phyloP scores from a whole-genome alignment of 2,329 filamentous ascomycete genomes.

The Gaeumannomyces sp. region DNA sequence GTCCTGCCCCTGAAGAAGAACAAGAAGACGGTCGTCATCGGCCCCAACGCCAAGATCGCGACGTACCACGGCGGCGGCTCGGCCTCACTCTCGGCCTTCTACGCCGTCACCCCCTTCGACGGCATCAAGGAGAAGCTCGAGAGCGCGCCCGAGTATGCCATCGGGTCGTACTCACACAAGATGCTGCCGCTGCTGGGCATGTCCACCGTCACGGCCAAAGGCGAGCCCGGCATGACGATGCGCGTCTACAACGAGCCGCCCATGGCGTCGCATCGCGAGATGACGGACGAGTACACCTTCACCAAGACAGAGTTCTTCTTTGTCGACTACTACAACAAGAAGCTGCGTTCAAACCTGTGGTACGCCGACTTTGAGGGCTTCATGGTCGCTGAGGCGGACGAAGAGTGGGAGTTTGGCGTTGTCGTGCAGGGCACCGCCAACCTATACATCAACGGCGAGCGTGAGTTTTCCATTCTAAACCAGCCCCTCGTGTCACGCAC shows the following conservation, averaged over 20 bases:
- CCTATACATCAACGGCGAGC: conserved; percentile 54
- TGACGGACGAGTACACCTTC: conserved; percentile 44
- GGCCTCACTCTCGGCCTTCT: conserved; percentile 54
- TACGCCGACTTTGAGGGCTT: conserved; percentile 57
- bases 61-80: conserved; percentile 61
- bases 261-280: conserved; percentile 35
- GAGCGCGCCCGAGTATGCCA: conserved; percentile 41
- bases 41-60: conserved; percentile 50
- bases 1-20: conserved; percentile 55
- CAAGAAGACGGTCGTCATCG: conserved; percentile 44
- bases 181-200: conserved; percentile 53
- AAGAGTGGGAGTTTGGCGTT: conserved; percentile 58
- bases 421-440: conserved; percentile 61
- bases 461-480: conserved; percentile 3
- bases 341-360: conserved; percentile 45
- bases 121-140: conserved; percentile 54
- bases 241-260: conserved; percentile 56
- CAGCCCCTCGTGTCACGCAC: too few species aligned
- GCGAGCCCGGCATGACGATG: conserved; percentile 54
- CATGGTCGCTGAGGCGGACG: conserved; percentile 53
- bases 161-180: conserved; percentile 60
- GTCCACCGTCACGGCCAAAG: conserved; percentile 40
- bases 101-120: conserved; percentile 66
- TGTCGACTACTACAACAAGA: conserved; percentile 45
- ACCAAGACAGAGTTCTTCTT: conserved; percentile 43